Base-by-base conservation (phyloP, 208 protist species). In the Lotmaria passim region DNA sequence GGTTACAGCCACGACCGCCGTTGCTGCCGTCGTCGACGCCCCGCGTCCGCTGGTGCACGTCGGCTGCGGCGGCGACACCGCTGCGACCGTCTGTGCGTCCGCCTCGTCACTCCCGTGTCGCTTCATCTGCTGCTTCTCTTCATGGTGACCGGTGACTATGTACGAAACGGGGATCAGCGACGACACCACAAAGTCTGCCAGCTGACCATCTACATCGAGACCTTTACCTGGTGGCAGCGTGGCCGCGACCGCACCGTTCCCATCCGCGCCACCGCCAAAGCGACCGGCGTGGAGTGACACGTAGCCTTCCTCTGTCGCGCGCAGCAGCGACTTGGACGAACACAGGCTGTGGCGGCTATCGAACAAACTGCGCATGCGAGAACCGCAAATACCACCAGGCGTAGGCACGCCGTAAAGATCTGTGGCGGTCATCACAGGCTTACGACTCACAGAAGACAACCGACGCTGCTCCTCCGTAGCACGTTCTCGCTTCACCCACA, bases 131-230 rank as follows among this genome's bases (percentile, higher is more conserved):
- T 57, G 44, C 19, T n/a, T n/a, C n/a, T n/a, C n/a, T n/a, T n/a
- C n/a, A n/a, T n/a, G n/a, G n/a, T 48, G 26, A 14, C 60, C 57
- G 7, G 51, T 48, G 0, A 43, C 57, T 17, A 47, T 10, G 39
- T 57, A 52, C 12, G 67, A 65, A 8, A 51, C 57, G 31, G 67
- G 67, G 3, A 68, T 10, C 19, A 68, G 52, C 12, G 58, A 34
- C 6, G 60, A 68, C 0, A 60, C 39, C 19, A 75, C 60, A 17
- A 75, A 61, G 28, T 31, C 61, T 15, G 61, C 53, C n/a, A 64
- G 52, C 33, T 55, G 36, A 7, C 52, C 41, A 38, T 69, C 69
- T 17, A 63, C 69, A 34, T 52, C 19, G 3, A 43, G 10, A 24
- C 7, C 26, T 11, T 26, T 3, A 7, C 14, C 33, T 1, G 53